Evolutionary conservation across 192 early-diverging fungal species (phyloP).

Genomic region (Coemansia sp.): DNA sequence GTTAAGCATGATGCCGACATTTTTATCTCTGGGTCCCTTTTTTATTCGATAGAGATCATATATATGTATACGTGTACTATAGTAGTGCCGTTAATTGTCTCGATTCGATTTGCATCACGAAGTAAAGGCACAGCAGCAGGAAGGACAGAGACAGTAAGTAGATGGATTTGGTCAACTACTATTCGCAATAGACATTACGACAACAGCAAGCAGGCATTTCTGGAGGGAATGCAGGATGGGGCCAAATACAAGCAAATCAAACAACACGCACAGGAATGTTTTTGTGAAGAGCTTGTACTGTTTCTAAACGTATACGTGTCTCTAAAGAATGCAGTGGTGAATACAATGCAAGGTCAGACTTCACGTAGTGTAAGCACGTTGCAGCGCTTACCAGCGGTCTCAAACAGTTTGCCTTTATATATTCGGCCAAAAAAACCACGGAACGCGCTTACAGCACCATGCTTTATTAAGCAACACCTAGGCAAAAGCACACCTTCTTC

Average conservation of each 20-base stretch:
- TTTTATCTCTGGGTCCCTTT: conserved; percentile 14
- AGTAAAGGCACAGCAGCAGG: background rate
- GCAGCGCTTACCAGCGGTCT: too few relatives aligned
- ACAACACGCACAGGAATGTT: conserved; percentile 18
- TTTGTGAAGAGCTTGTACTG: conserved; percentile 27
- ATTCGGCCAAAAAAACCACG: too few relatives aligned
- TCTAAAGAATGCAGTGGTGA: conserved; percentile 12
- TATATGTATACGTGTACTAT: conserved; percentile 17
- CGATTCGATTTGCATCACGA: conserved; percentile 7
- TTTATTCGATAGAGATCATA: conserved; percentile 15
- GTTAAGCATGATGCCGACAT: background rate
- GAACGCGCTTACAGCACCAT: background rate
- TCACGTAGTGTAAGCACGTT: too few relatives aligned
- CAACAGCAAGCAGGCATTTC: conserved; percentile 20
- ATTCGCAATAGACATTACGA: conserved; percentile 12
- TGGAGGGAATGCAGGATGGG: conserved; percentile 21
- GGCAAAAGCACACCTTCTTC: too few relatives aligned
- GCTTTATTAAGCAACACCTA: background rate
- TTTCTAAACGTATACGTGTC: conserved; percentile 25
- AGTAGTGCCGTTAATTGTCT: conserved; percentile 11
- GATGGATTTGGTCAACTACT: conserved; percentile 15
- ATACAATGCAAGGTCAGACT: too few relatives aligned
- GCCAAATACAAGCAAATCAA: conserved; percentile 21
- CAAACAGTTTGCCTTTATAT: too few relatives aligned
- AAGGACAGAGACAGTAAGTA: background rate